These are phyloP conservation scores for Kuraishia piskuri DNA, from an alignment of 805 yeast species.

Conservation along the genomic window DNA sequence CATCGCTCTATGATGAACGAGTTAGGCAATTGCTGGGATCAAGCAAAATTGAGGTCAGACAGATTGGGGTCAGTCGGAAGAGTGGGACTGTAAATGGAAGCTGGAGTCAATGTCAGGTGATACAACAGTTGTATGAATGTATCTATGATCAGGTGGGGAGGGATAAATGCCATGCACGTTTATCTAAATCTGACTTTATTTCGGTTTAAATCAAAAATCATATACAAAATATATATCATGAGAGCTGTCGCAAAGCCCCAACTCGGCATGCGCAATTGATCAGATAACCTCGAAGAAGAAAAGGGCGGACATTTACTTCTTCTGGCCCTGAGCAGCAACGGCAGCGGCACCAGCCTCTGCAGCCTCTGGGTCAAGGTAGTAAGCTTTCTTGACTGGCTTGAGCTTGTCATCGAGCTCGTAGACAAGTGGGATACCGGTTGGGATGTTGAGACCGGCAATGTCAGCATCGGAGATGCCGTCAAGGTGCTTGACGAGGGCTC, in stretches of 20 bases:
- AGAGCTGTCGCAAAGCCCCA: too few relatives aligned
- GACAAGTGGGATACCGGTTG: conserved; percentile 97
- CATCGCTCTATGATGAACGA: too few relatives aligned
- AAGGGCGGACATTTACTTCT: conserved; percentile 27
- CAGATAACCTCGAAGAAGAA: not conserved
- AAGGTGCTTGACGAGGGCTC: conserved; percentile 93
- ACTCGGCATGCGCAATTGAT: not conserved
- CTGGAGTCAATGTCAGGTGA: too few relatives aligned
- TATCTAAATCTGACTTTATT: too few relatives aligned
- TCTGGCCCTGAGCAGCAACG: conserved; percentile 92
- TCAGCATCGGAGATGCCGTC: conserved; percentile 88
- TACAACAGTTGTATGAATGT: too few relatives aligned
- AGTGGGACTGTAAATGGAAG: too few relatives aligned
- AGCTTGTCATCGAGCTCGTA: conserved; percentile 85
- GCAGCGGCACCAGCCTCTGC: conserved; percentile 99
- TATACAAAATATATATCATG: not conserved
- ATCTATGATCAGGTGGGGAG: too few relatives aligned
- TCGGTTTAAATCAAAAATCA: not conserved
- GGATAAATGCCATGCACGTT: too few relatives aligned
- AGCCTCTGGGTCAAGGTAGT: conserved; percentile 98
- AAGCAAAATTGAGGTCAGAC: too few relatives aligned
- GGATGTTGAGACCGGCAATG: conserved; percentile 91
- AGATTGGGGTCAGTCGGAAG: too few relatives aligned
- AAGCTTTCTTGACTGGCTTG: conserved; percentile 86
- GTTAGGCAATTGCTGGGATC: too few relatives aligned